Conservation (phyloP, 192 early-diverging fungal species). For the Kickxella alabastrina region DNA sequence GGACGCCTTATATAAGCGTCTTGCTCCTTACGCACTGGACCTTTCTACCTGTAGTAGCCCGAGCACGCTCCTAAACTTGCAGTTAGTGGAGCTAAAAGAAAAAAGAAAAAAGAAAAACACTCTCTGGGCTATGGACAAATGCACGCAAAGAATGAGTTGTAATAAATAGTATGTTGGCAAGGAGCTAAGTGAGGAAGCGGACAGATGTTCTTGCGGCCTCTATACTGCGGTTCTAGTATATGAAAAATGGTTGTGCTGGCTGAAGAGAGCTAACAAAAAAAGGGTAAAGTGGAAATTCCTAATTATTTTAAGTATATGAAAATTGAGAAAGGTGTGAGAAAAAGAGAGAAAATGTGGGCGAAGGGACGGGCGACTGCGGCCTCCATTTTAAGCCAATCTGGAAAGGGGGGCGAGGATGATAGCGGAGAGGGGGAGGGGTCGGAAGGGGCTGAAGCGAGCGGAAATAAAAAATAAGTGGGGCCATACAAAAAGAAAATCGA, state of each 20-base stretch:
- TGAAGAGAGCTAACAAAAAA: slow-evolving; percentile 10
- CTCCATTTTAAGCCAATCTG: not conserved
- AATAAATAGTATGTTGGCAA: too few species aligned
- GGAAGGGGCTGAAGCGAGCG: too few species aligned
- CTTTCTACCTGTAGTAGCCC: too few species aligned
- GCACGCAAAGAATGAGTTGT: too few species aligned
- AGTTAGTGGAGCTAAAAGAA: not conserved
- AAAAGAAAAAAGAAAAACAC: not conserved
- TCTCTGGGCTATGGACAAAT: not conserved
- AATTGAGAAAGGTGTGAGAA: slow-evolving; percentile 9
- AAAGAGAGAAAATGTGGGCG: slow-evolving; percentile 5
- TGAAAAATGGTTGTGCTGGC: not conserved
- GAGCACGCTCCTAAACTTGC: too few species aligned
- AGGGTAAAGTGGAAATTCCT: not conserved
- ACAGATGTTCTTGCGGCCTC: too few species aligned
- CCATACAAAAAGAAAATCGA: too few species aligned
- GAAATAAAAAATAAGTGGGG: too few species aligned
- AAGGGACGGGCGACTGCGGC: slow-evolving; percentile 13
- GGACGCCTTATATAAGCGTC: not conserved
- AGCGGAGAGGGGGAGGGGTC: too few species aligned
- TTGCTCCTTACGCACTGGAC: not conserved
- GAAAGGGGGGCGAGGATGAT: not conserved
- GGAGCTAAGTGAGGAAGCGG: too few species aligned
- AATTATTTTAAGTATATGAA: not conserved
- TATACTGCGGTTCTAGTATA: not conserved